These are phyloP conservation scores for Physcomitrellopsis africana DNA, from an alignment of 225 moss, liverwort and hornwort species.

Conservation along the genomic window DNA sequence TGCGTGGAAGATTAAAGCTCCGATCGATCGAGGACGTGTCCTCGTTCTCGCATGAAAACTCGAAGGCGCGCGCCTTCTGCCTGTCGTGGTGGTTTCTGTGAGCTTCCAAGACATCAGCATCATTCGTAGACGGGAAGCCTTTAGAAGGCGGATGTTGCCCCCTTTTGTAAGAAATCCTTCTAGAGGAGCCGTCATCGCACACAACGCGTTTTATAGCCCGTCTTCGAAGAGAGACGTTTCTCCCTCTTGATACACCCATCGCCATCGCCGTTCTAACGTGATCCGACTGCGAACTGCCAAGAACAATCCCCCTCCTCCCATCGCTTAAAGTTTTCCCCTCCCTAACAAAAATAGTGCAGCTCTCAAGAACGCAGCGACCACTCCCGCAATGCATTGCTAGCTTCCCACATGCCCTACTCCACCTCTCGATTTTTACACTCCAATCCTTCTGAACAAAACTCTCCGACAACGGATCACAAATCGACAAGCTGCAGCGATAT, in stretches of 20 bases:
- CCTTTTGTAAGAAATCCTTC: conserved; percentile 48
- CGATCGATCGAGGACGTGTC: conserved; percentile 9
- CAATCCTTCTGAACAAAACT: not conserved
- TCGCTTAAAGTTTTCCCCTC: not conserved
- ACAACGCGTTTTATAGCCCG: conserved; percentile 32
- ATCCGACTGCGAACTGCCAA: conserved; percentile 2
- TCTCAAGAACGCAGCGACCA: conserved; percentile 26
- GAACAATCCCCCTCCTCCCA: conserved; percentile 4
- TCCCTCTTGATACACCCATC: conserved; percentile 26
- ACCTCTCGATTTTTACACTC: not conserved
- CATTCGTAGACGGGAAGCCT: conserved; percentile 34
- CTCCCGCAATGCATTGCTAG: conserved; percentile 49
- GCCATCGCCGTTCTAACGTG: conserved; percentile 23
- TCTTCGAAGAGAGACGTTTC: not conserved
- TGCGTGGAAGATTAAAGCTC: not conserved
- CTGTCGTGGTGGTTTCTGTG: conserved; percentile 37
- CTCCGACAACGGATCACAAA: not conserved
- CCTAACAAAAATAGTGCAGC: not conserved
- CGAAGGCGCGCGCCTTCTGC: conserved; percentile 47
- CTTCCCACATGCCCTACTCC: conserved; percentile 45
- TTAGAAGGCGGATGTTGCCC: conserved; percentile 36
- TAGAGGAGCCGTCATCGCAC: conserved; percentile 35
- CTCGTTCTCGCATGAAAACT: conserved; percentile 45
- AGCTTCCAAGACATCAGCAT: conserved; percentile 40
- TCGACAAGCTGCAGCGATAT: not conserved